phyloP scores from a whole-genome alignment of 371 early-diverging fungal species.

The Circinella minor region DNA sequence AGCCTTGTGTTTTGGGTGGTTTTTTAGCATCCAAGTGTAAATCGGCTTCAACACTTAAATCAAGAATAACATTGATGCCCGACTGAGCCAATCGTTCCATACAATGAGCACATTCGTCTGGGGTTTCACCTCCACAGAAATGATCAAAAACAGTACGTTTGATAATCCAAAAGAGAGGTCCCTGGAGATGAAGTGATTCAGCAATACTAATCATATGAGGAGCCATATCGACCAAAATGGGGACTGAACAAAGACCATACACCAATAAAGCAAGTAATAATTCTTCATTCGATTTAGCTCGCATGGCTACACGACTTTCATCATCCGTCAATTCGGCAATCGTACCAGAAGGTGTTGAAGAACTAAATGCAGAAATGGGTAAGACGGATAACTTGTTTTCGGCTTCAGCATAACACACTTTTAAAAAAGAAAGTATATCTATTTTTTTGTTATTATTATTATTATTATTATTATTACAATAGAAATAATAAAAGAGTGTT shows the following conservation, averaged over 20 bases:
- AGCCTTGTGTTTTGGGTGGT: conserved; percentile 24
- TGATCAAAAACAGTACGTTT: conserved; percentile 87
- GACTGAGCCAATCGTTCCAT: conserved; percentile 73
- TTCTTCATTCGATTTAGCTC: conserved; percentile 48
- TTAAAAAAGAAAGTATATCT: not conserved
- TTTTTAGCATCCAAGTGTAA: conserved; percentile 65
- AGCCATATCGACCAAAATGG: conserved; percentile 38
- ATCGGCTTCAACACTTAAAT: conserved; percentile 91
- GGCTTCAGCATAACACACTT: conserved; percentile 3
- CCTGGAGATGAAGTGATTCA: conserved; percentile 61
- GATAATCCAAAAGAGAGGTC: conserved; percentile 69
- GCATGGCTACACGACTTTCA: conserved; percentile 49
- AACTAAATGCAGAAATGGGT: conserved; percentile 37
- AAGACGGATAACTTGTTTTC: not conserved
- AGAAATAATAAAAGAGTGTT: not conserved
- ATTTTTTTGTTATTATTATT: too few relatives aligned
- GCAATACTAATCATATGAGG: conserved; percentile 54
- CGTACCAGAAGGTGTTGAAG: conserved; percentile 27
- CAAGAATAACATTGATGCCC: conserved; percentile 88
- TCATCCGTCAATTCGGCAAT: conserved; percentile 38
- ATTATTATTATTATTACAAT: not conserved
- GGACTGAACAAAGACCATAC: conserved; percentile 38
- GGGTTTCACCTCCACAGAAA: conserved; percentile 95
- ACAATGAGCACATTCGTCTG: conserved; percentile 82
- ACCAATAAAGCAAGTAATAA: conserved; percentile 32